Conservation (phyloP, 192 early-diverging fungal genomes). For the Linnemannia elongata region DNA sequence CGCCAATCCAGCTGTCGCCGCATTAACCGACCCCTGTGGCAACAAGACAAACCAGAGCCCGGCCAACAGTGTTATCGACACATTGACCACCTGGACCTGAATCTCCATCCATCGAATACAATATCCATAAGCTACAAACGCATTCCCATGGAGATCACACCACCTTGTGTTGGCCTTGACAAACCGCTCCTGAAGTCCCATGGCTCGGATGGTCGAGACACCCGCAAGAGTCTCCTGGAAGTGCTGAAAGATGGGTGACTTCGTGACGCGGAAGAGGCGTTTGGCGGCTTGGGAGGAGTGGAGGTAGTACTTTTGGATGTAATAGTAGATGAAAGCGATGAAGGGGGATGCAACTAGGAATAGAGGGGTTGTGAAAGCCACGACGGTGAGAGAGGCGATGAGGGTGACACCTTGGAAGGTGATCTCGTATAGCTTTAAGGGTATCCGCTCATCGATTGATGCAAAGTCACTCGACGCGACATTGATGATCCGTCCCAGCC, state of each 20-base stretch:
- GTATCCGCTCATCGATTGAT: conserved; percentile 19
- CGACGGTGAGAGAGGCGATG: conserved; percentile 12
- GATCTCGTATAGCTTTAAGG: background rate
- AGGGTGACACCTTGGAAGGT: conserved; percentile 35
- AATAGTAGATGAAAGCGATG: conserved; percentile 33
- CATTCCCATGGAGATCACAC: conserved; percentile 12
- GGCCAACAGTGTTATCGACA: background rate
- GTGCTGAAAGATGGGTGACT: conserved; percentile 75
- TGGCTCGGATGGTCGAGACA: conserved; percentile 67
- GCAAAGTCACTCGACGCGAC: conserved; percentile 48
- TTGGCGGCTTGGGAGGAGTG: conserved; percentile 73
- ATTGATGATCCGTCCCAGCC: conserved; percentile 77
- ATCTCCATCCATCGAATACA: conserved; percentile 32
- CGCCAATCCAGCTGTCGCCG: conserved; percentile 77
- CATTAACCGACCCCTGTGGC: conserved; percentile 69
- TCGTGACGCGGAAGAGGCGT: conserved; percentile 75
- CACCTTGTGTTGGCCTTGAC: conserved; percentile 59
- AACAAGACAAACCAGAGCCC: conserved; percentile 63
- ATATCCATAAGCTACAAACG: conserved; percentile 11
- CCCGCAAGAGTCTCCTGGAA: conserved; percentile 67
- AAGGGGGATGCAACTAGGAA: conserved; percentile 25
- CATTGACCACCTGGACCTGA: conserved; percentile 46
- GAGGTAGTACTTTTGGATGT: conserved; percentile 66
- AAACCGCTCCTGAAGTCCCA: conserved; percentile 64
- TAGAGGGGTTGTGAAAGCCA: conserved; percentile 9